These are phyloP conservation scores for Phytophthora crassamura DNA, from an alignment of 352 stramenopile species.

Conservation along the genomic window DNA sequence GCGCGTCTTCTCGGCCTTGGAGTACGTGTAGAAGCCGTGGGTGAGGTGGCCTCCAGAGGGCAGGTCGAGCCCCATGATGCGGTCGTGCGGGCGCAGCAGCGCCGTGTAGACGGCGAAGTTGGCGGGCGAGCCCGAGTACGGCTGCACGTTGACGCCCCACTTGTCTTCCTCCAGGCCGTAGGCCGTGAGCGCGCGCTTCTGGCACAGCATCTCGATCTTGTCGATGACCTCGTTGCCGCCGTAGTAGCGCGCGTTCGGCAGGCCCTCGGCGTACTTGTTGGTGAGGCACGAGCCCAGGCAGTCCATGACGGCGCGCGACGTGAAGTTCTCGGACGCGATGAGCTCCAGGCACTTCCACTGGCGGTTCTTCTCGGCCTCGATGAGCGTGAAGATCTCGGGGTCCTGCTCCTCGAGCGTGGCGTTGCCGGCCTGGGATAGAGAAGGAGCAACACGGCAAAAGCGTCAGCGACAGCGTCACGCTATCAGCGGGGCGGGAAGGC, in stretches of 20 bases:
- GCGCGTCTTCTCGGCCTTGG: conserved; percentile 95
- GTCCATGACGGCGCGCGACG: conserved; percentile 98
- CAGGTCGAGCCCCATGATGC: conserved; percentile 99
- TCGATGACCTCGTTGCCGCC: conserved; percentile 99
- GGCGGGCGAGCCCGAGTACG: conserved; percentile 96
- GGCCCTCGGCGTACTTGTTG: conserved; percentile 99
- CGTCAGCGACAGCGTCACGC: background rate
- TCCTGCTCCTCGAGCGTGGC: conserved; percentile 94
- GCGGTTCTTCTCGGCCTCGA: conserved; percentile 98
- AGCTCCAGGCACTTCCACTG: conserved; percentile 98
- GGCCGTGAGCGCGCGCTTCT: conserved; percentile 93
- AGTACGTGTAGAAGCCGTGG: conserved; percentile 98
- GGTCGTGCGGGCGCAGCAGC: conserved; percentile 97
- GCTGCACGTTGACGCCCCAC: conserved; percentile 99
- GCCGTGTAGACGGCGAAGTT: conserved; percentile 99
- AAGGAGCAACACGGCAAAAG: conserved; percentile 1
- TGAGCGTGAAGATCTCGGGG: conserved; percentile 98
- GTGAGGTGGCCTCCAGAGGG: conserved; percentile 98
- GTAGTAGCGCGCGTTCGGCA: conserved; percentile 97
- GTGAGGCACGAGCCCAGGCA: conserved; percentile 98
- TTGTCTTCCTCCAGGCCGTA: conserved; percentile 94
- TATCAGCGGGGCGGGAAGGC: background rate
- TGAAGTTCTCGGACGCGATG: conserved; percentile 99
- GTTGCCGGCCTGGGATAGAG: conserved; percentile 59
- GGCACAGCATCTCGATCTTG: conserved; percentile 96